Evolutionary conservation across 176 grass and related monocot genomes (phyloP).

Genomic region (Zoysia pacifica): DNA sequence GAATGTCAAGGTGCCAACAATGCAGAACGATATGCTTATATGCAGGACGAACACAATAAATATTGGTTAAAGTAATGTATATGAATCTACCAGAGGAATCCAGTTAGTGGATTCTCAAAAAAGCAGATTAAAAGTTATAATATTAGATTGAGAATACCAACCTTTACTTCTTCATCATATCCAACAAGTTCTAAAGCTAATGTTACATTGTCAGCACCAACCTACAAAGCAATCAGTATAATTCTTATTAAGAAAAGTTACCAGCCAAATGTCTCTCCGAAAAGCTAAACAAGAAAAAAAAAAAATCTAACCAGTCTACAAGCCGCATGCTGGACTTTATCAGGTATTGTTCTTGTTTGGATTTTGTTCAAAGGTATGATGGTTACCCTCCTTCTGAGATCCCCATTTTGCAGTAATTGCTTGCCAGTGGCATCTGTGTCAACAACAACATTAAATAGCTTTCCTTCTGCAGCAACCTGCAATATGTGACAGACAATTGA

Average conservation of each 20-base stretch:
- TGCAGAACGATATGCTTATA: background rate
- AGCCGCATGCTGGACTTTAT: constrained; percentile 76
- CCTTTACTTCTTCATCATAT: constrained; percentile 88
- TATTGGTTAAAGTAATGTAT: background rate
- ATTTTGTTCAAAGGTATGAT: constrained; percentile 98
- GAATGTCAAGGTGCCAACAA: constrained; percentile 2
- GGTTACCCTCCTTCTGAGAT: constrained; percentile 77
- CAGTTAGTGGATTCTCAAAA: no score
- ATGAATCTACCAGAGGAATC: no score
- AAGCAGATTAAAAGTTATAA: constrained; percentile 10
- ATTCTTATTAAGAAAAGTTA: constrained; percentile 27
- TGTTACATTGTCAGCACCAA: constrained; percentile 72
- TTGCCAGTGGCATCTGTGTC: constrained; percentile 94
- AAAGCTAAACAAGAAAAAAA: constrained; percentile 6
- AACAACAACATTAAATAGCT: constrained; percentile 88
- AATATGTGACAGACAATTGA: constrained; percentile 42
- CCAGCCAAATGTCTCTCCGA: constrained; percentile 24
- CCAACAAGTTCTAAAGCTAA: constrained; percentile 88
- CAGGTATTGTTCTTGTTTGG: constrained; percentile 58
- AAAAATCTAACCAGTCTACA: constrained; percentile 69
- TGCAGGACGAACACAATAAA: background rate
- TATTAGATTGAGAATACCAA: constrained; percentile 28
- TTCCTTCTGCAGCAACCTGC: constrained; percentile 88
- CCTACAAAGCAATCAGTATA: constrained; percentile 49
- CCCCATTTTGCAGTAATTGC: constrained; percentile 69